A percentile compares a stretch with the other conserved stretches of the same genome.
Evolutionary conservation across 139 green algal species (phyloP).

Genomic region (Pleodorina starrii): DNA sequence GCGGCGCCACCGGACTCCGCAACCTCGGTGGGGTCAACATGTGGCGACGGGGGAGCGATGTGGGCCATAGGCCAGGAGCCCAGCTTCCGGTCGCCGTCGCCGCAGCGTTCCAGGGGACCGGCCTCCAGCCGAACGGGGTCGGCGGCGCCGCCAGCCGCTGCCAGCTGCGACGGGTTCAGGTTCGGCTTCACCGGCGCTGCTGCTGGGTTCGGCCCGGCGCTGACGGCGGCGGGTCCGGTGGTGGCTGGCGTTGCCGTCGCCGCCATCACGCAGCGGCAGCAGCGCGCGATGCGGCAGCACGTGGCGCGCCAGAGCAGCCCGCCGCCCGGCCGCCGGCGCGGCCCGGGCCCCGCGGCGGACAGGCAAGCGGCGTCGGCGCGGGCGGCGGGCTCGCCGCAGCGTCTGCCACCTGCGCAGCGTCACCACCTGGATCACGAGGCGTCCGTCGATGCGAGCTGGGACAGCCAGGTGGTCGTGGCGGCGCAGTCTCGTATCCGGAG

Average conservation of each 20-base stretch:
- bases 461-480: background rate
- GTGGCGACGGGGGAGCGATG: background rate
- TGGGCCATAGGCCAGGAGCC: background rate
- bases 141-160: background rate
- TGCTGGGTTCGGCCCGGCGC: background rate
- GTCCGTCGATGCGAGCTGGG: background rate
- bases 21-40: background rate
- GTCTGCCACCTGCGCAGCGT: background rate
- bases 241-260: no score
- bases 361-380: background rate
- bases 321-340: background rate
- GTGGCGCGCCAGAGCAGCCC: slow-evolving; percentile 27
- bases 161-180: background rate
- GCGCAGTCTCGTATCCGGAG: background rate
- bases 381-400: background rate
- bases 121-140: background rate
- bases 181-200: background rate
- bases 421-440: background rate
- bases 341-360: background rate
- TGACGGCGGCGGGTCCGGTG: background rate
- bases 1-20: background rate
- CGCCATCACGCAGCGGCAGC: slow-evolving; percentile 11
- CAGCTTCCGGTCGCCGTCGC: slow-evolving; percentile 7
- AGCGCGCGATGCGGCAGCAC: slow-evolving; percentile 22
- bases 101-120: background rate